Base-by-base conservation (phyloP, 805 yeast genomes). In the Kuraishia cidri region DNA sequence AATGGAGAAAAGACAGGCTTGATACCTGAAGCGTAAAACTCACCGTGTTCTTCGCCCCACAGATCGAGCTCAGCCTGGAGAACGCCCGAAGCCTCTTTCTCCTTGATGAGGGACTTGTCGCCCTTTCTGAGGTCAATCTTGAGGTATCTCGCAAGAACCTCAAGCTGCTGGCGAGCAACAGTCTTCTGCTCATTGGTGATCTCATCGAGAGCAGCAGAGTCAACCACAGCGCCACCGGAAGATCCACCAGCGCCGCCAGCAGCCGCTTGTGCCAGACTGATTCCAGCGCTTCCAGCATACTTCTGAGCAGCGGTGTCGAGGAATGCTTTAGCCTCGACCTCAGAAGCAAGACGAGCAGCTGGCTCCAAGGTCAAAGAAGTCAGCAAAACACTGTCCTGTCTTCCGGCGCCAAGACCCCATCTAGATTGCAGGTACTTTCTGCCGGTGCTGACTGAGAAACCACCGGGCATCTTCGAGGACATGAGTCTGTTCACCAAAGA, bases 381-480 rank as follows among this genome's bases (percentile, higher is more conserved):
- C 47, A 92, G 69, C 52, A 92, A 68, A 24, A 80, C 87, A 30
- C 94, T 72, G 57, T 92, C 97, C 66, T 90, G 97, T 69, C 97
- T 80, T 48, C 97, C 96, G 30, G 83, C 41, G 44, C 83, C 94
- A 48, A 92, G 72, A 46, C 98, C 98, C 84, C 84, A 92, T 60
- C 90, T 77, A 29, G 88, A 55, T 64, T 83, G 88, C 57, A 92
- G 74, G 64, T 92, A 84, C 60, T 88, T 86, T 69, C 97, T 81
- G 33, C 95, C 94, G 43, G 73, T 67, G 40, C 96, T 80, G 47
- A 90, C 79, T 30, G 94, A 82, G 63, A 90, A 92, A 14, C 99
- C 99, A 72, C 99, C 99, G 34, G 99, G 97, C 97, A 92, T 92
- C 68, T 92, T 92, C 19, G 97, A 81, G 8, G 97, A 79, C 68